Percentiles rank a stretch among this genome's conserved stretches.
Conservation (phyloP, 176 grass and related monocot species). For the Aegilops longissima region DNA sequence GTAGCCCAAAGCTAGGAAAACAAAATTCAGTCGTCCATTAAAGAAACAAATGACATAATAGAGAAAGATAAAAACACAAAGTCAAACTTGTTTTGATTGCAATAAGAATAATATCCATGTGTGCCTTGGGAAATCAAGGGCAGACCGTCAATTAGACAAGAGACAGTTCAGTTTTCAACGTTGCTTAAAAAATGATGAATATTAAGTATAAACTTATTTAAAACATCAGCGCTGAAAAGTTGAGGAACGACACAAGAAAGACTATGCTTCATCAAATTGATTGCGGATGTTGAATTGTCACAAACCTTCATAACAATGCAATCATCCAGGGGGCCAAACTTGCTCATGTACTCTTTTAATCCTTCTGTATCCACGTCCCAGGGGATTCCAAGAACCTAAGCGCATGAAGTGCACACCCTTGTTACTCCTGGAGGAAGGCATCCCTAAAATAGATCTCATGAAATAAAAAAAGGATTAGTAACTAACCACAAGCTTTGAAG, state of each 20-base stretch:
- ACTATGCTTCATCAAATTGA: background rate
- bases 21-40: background rate
- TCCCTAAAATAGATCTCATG: conserved; percentile 18
- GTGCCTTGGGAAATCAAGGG: background rate
- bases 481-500: conserved; percentile 68
- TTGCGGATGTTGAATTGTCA: background rate
- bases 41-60: background rate
- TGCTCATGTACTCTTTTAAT: conserved; percentile 77
- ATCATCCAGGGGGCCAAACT: conserved; percentile 73
- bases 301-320: conserved; percentile 84
- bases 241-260: background rate
- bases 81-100: background rate
- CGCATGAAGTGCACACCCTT: conserved; percentile 11
- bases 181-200: background rate
- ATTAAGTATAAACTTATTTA: background rate
- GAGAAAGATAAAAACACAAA: conserved; percentile 6
- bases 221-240: background rate
- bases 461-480: conserved; percentile 16
- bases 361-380: conserved; percentile 88
- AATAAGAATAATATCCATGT: background rate
- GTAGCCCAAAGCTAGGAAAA: background rate
- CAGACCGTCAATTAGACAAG: background rate
- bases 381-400: conserved; percentile 79
- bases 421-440: conserved; percentile 34
- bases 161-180: background rate